A percentile compares a stretch with the other conserved stretches of the same genome.
phyloP scores from a whole-genome alignment of 2,329 filamentous ascomycete species.

The Diaporthe velutina region DNA sequence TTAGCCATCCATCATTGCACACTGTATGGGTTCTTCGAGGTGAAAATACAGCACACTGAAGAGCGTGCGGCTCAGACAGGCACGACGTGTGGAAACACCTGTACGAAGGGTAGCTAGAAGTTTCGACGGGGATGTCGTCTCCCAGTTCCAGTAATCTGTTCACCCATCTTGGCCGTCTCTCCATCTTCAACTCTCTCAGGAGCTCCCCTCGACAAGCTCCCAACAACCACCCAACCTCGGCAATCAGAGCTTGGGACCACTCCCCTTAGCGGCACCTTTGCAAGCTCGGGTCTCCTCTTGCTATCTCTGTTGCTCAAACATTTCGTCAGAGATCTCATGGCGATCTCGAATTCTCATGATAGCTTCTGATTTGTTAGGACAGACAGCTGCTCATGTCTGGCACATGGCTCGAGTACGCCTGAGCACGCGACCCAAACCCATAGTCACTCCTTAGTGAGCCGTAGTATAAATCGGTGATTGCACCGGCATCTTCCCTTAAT shows the following conservation, averaged over 20 bases:
- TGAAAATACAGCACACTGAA: too few species aligned
- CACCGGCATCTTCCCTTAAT: not conserved
- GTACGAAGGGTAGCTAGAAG: not conserved
- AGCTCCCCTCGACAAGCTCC: not conserved
- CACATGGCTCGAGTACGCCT: not conserved
- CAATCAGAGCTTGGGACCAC: not conserved
- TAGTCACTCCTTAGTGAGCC: not conserved
- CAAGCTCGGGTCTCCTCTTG: not conserved
- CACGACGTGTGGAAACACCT: not conserved
- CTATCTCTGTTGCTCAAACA: not conserved
- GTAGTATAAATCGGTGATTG: not conserved
- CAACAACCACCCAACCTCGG: not conserved
- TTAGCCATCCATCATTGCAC: not conserved
- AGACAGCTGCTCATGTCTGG: not conserved
- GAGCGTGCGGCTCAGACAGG: not conserved
- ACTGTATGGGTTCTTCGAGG: not conserved
- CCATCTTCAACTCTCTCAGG: not conserved
- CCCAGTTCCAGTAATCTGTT: not conserved
- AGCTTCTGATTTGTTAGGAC: not conserved
- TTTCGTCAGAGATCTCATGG: not conserved
- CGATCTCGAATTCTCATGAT: not conserved
- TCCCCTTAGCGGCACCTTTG: not conserved
- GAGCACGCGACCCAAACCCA: not conserved
- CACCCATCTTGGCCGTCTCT: not conserved
- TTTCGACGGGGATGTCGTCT: not conserved